phyloP scores from a whole-genome alignment of 768 basidiomycete species.

The Suillus hirtellus region DNA sequence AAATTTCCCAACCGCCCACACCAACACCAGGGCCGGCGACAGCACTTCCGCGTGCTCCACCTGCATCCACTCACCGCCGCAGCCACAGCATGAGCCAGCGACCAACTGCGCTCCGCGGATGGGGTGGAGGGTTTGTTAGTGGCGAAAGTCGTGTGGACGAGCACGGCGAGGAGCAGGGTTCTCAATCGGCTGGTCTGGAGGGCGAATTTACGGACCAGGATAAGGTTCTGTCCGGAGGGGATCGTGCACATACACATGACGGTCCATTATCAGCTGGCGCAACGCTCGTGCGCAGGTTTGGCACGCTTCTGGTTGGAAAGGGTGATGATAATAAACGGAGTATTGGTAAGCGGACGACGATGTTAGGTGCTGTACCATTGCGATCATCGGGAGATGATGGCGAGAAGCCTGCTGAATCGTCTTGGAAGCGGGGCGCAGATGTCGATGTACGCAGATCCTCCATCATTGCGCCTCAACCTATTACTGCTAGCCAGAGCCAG shows the following conservation, averaged over 20 bases:
- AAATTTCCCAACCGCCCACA: slow-evolving; percentile 23
- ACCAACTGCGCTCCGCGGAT: slow-evolving; percentile 52
- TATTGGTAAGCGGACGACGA: slow-evolving; percentile 49
- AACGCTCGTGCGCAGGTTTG: slow-evolving; percentile 77
- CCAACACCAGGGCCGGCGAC: slow-evolving; percentile 31
- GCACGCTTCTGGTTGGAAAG: slow-evolving; percentile 60
- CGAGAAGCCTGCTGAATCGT: slow-evolving; percentile 29
- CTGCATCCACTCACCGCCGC: slow-evolving; percentile 75
- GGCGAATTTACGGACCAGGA: slow-evolving; percentile 50
- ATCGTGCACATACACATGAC: slow-evolving; percentile 21
- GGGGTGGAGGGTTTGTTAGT: slow-evolving; percentile 62
- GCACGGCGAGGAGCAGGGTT: slow-evolving; percentile 42
- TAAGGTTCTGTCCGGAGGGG: slow-evolving; percentile 24
- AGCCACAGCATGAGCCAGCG: slow-evolving; percentile 85
- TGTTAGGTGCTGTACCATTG: slow-evolving; percentile 44
- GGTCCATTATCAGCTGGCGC: slow-evolving; percentile 55
- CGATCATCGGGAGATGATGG: slow-evolving; percentile 39
- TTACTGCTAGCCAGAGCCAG: slow-evolving; percentile 51
- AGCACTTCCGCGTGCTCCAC: slow-evolving; percentile 63
- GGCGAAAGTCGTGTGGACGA: slow-evolving; percentile 42
- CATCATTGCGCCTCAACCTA: slow-evolving; percentile 30
- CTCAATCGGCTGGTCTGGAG: slow-evolving; percentile 70
- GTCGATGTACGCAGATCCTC: slow-evolving; percentile 22
- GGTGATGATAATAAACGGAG: slow-evolving; percentile 44
- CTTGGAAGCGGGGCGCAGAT: slow-evolving; percentile 18